Conservation (phyloP, 768 basidiomycete species). For the Pisolithus orientalis region DNA sequence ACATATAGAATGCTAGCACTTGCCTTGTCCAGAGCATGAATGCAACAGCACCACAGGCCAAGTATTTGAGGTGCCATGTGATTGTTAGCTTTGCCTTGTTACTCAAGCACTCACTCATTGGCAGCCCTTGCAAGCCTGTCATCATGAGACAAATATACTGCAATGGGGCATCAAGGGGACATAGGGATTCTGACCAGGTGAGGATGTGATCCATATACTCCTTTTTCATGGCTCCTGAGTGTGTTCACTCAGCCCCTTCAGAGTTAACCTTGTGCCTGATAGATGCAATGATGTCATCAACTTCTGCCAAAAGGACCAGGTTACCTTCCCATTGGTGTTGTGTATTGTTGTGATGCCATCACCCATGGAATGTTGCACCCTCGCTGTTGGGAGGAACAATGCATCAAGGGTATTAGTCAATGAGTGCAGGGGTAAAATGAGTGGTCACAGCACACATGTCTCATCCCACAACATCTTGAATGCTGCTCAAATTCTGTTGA, state of each 20-base stretch:
- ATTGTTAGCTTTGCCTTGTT: background rate
- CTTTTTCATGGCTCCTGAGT: conserved; percentile 22
- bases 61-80: background rate
- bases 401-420: too few relatives aligned
- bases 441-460: too few relatives aligned
- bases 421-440: too few relatives aligned
- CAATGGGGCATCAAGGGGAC: background rate
- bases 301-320: conserved; percentile 20
- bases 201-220: background rate
- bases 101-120: background rate
- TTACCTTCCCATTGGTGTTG: conserved; percentile 22
- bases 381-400: conserved; percentile 3
- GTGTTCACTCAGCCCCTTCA: conserved; percentile 15
- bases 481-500: too few relatives aligned
- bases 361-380: conserved; percentile 19
- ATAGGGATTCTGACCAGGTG: background rate
- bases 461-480: too few relatives aligned
- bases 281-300: conserved; percentile 18
- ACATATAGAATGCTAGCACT: too few relatives aligned
- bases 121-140: background rate
- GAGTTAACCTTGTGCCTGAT: conserved; percentile 16
- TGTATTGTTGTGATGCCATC: conserved; percentile 20
- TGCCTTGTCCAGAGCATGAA: conserved; percentile 1
- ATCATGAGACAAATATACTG: background rate
- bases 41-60: background rate